Base-by-base conservation (phyloP, 1,139 yeast genomes). In the Taphrina wiesneri region DNA sequence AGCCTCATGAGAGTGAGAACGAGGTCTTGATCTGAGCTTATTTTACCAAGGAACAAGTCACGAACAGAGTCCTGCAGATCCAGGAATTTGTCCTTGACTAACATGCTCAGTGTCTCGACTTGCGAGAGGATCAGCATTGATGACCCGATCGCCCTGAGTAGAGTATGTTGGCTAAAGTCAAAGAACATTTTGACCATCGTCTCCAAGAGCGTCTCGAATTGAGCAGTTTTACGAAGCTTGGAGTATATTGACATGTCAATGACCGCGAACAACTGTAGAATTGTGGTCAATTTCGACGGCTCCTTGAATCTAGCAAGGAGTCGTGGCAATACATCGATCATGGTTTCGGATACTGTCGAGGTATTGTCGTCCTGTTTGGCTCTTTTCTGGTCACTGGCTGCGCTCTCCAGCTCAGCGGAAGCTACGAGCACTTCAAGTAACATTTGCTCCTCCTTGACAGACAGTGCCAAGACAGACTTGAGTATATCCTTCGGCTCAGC, bases 361-460 rank as follows among this genome's bases (percentile, higher is more conserved):
- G 21, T 25, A 9, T 36, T 39, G n/a, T 52, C 54, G 13, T 53
- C 36, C 28, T 32, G 32, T 19, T 45, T 43, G 13, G 54, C 32
- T 19, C 17, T 23, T 6, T 19, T 30, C n/a, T 34, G 46, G 2
- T 66, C 66, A 2, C 59, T 54, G 2, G 45, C 25, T 5, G 69
- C 66, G 11, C 69, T 56, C 1, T 70, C 67, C 11, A 73, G 71
- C 28, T 67, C 65, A 13, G 74, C 67, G 36, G 73, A 71, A 1
- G 77, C 78, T 41, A 70, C 69, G 17, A 74, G 67, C 36, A 75
- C 67, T 43, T 75, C 77, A 21, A 75, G 67, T 26, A 76, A 67
- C 15, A 72, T 68, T 7, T 63, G 64, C 49, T 71, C 74, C 36
- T 75, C 73, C 9, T 70, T 68, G n/a, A 71, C 69, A 47, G 70